Base-by-base conservation (phyloP, 257 asterid species). In the Nicotiana tabacum region DNA sequence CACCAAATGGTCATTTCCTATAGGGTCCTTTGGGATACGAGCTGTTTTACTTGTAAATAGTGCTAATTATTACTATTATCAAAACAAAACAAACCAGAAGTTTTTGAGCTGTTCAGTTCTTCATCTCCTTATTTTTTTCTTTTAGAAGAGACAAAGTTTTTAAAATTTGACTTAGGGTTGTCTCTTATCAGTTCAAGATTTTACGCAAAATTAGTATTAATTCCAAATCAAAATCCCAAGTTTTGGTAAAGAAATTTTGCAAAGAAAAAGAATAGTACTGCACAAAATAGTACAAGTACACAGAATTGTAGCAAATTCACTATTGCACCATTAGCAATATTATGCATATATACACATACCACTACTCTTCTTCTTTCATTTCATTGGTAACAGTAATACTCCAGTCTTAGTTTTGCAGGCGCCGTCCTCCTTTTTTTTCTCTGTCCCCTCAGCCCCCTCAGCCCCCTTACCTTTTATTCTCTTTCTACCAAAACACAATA, bases 341-440 rank as follows among this genome's bases (percentile, higher is more conserved):
- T 51, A 67, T 57, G 53, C 72, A 29, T 35, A n/a, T 78, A 24
- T 39, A 53, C 66, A 83, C 56, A 48, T 17, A 39, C 57, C 30
- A 62, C 86, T 78, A 87, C 87, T 51, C 70, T 83, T 69, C 82
- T 65, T 66, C 72, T 77, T 77, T 84, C 94, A 81, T 43, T 85
- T 87, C 94, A 81, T 91, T 88, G 94, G 92, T 89, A 87, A 89
- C 92, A 89, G 91, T 90, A 89, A 81, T 87, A 77, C 37, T 85
- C 67, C 57, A n/a, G 81, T 48, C 70, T 74, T 77, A 84, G 81
- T 85, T 85, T 87, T 51, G 90, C 94, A 90, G 92, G 92, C 97
- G 98, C 94, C 95, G 97, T 89, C 88, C 95, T 91, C 93, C 85
- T 85, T 87, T 90, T 87, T 84, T 55, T 7, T 58, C 74, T 55